phyloP scores from a whole-genome alignment of 345 rosid species.

The Eucalyptus coolabah region DNA sequence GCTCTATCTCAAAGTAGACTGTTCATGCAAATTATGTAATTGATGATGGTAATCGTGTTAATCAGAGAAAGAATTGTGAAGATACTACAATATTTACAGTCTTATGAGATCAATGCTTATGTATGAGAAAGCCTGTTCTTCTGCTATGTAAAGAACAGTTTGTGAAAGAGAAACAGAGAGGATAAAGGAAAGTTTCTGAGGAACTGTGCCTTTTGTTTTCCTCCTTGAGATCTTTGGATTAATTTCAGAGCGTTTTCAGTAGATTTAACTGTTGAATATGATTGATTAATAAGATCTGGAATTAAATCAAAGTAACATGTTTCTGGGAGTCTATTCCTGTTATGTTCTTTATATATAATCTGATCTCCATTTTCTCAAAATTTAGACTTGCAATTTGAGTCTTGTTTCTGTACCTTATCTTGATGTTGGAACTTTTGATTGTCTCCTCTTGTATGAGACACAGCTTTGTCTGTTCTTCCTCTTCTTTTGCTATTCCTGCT shows the following conservation, averaged over 20 bases:
- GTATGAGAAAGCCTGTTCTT: not conserved
- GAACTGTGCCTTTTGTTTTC: not conserved
- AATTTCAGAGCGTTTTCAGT: not conserved
- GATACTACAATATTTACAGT: not conserved
- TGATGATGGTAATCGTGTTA: not conserved
- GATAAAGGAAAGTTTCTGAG: not conserved
- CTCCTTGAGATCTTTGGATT: not conserved
- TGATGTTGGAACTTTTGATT: not conserved
- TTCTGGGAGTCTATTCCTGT: not conserved
- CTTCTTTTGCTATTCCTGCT: not conserved
- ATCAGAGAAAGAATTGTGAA: not conserved
- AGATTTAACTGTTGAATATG: not conserved
- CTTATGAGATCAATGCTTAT: not conserved
- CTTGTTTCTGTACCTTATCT: not conserved
- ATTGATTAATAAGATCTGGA: not conserved
- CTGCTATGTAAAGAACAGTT: not conserved
- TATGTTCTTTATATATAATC: not conserved
- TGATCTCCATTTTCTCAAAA: not conserved
- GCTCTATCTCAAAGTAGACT: not conserved
- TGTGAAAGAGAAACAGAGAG: not conserved
- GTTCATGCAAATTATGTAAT: not conserved
- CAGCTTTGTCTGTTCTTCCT: not conserved
- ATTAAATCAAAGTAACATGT: not conserved
- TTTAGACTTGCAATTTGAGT: not conserved
- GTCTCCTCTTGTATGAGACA: not conserved